Conservation (phyloP, 345 rosid species). For the Eucalyptus erythrocorys region DNA sequence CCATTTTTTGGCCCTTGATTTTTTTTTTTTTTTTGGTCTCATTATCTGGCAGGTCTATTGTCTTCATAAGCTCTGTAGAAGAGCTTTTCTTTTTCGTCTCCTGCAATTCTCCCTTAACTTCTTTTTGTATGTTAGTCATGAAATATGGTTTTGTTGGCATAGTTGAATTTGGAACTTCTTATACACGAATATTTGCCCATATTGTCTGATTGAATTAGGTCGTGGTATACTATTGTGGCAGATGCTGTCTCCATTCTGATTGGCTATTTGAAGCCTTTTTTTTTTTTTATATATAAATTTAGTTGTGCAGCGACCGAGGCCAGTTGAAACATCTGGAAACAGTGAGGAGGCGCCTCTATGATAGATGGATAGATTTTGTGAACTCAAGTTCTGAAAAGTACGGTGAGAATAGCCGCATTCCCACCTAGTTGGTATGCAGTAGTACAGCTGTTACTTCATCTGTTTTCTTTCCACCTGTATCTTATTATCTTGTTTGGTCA, state of each 20-base stretch:
- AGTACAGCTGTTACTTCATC: neutral
- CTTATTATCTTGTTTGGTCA: neutral
- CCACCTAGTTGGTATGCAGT: conserved; percentile 46
- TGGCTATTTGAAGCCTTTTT: neutral
- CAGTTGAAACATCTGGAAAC: conserved; percentile 25
- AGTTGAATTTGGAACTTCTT: neutral
- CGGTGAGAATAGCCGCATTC: conserved; percentile 76
- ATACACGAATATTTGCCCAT: neutral
- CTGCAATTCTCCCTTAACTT: neutral
- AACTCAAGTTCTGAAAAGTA: conserved; percentile 88
- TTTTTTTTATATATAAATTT: neutral
- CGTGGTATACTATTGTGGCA: neutral
- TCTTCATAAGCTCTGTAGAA: neutral
- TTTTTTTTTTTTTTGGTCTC: neutral
- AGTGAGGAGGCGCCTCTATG: conserved; percentile 71
- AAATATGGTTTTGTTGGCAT: neutral
- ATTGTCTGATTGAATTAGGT: neutral
- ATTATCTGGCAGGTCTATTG: neutral
- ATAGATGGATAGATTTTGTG: conserved; percentile 88
- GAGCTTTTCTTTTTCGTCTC: neutral
- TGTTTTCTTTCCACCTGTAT: neutral
- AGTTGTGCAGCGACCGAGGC: conserved; percentile 66
- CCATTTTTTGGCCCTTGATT: neutral
- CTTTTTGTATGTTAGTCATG: neutral
- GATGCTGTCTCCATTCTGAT: neutral